Evolutionary conservation across 768 basidiomycete genomes (phyloP), one percentile per base, ranked within the genome.

Genomic region (Crassisporium funariophilum): DNA sequence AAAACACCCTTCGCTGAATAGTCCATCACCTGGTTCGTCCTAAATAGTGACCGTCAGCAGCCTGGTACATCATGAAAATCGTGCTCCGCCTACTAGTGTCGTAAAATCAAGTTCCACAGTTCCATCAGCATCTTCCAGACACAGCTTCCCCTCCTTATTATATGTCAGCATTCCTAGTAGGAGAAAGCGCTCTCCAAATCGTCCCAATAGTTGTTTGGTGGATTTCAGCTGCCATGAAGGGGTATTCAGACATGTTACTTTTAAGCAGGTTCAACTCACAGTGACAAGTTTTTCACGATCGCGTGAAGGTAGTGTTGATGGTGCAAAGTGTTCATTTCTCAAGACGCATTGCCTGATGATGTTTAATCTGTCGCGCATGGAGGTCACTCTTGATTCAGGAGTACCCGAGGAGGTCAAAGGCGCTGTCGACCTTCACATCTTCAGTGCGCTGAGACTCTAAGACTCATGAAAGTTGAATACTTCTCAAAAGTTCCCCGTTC

Each of bases 321-420:
- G 95, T 2, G 92, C 92, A 68, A 99, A 99, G 65, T 98, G 94
- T 62, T 99, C 97, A 60, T 98, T 98, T 31, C 97, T 77, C 29
- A 98, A 72, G 21, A 98, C 83, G 58, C 91, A 88, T 69, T 98
- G 95, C 63, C 86, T 89, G 57, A 98, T 92, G 41, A 98, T 83
- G 62, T 91, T 82, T 53, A 95, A 76, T 40, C 95, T 74, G 63
- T 98, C 90, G 24, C 95, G 81, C 20, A 91, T 73, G 35, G 91
- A 87, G 21, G 75, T 69, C 25, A 93, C 82, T 51, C 92, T 80
- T 6, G 90, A 88, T 22, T 92, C 85, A 17, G 95, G 82, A 19
- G 91, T 79, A 0, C 92, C 92, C 8, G 90, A 85, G n/a, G 91
- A 73, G 2, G 86, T 84, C 13, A 83, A 74, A 25, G 80, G 72